Conservation (phyloP, 345 rosid genomes). For the Gossypium arboreum region DNA sequence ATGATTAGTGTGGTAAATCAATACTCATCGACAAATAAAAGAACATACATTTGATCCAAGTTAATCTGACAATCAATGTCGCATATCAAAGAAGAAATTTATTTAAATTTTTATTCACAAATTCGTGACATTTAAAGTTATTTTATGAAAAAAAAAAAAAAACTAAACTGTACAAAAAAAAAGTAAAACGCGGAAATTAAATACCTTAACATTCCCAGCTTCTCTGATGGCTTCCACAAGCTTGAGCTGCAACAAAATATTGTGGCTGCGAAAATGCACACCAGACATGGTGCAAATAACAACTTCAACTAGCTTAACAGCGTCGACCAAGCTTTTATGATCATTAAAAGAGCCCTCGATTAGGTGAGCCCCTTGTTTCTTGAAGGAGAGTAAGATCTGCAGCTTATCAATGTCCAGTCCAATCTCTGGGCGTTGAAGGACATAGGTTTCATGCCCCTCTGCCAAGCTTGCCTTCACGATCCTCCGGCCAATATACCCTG, state of each 20-base stretch:
- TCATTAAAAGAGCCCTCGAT: slow-evolving; percentile 48
- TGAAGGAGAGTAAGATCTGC: slow-evolving; percentile 45
- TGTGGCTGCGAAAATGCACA: slow-evolving; percentile 54
- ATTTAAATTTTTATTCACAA: no score
- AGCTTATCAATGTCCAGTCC: slow-evolving; percentile 67
- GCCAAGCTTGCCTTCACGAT: slow-evolving; percentile 55
- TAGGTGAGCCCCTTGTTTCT: slow-evolving; percentile 50
- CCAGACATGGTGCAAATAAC: slow-evolving; percentile 66
- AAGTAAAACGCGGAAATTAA: no score
- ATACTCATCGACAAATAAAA: no score
- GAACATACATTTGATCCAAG: no score
- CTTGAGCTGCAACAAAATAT: slow-evolving; percentile 48
- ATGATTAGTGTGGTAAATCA: no score
- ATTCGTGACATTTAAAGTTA: no score
- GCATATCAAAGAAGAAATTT: no score
- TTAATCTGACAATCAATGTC: no score
- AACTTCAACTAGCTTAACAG: slow-evolving; percentile 52
- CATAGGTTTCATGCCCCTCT: slow-evolving; percentile 49
- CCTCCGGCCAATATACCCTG: slow-evolving; percentile 57
- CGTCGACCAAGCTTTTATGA: slow-evolving; percentile 40
- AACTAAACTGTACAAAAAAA: no score
- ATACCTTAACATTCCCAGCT: slow-evolving; percentile 65
- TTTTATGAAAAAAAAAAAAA: no score
- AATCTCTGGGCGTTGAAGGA: slow-evolving; percentile 50
- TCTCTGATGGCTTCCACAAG: slow-evolving; percentile 63